Base-by-base conservation (phyloP, 1,284 basidiomycete species). In the Mycena sp. region DNA sequence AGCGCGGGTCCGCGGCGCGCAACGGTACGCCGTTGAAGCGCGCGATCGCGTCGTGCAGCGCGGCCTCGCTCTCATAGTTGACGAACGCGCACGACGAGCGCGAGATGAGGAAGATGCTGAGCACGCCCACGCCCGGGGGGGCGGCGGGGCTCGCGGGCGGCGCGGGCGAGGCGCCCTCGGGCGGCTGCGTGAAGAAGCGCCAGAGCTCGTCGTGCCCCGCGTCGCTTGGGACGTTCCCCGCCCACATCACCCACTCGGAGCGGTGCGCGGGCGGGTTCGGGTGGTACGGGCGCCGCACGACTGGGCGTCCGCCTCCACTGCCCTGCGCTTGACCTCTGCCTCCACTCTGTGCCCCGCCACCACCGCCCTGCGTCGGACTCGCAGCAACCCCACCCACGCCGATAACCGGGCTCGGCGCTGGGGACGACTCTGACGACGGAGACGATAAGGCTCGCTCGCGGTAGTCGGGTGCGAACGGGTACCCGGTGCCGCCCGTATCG, bases 231-330 rank as follows among this genome's bases (percentile, higher is more conserved):
- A 96, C 90, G 70, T 96, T 97, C 11, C 95, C 95, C 17, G 88
- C 88, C 97, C 96, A 98, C 92, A 98, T 94, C 2, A 97, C 96
- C 91, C 91, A 96, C 67, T 96, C 94, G 21, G 93, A 95, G 12
- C 94, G 86, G 51, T 91, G 84, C 7, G 86, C 78, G 14, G 89
- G 88, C 2, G 88, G 85, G 63, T 87, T 88, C 1, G 90, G 88
- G 63, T 90, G 90, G 69, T 88, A 84, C 14, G 80, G 67, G 12
- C 80, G 80, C 32, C 85, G 82, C 30, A 77, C 67, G 2, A 77
- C 19, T 0, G 74, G 73, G 40, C 67, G 77, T 17, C 40, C 23
- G 16, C 62, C 54, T 7, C 46, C 25, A 40, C 51, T 53, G 35
- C 23, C 29, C 32, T 72, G 37, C 67, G 73, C n/a, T 64, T 35